Evolutionary conservation across 2,329 filamentous ascomycete genomes (phyloP).

Genomic region (Akanthomyces muscarius): DNA sequence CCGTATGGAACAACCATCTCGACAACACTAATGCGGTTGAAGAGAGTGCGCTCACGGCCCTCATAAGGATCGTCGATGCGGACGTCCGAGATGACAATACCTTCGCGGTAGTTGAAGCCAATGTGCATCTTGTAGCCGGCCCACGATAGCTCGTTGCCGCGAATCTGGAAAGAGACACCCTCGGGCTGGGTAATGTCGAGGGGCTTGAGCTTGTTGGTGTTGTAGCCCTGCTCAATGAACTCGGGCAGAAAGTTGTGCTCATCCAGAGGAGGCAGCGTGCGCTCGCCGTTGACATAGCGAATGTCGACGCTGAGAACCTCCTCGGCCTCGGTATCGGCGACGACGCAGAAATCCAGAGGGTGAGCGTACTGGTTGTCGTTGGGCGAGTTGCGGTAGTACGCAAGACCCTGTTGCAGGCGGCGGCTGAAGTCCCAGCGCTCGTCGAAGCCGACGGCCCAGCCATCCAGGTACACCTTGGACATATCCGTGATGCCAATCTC

Average conservation of each 20-base stretch:
- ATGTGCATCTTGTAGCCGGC: constrained; percentile 68
- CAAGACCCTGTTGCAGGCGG: constrained; percentile 73
- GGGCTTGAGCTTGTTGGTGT: constrained; percentile 33
- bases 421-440: constrained; percentile 69
- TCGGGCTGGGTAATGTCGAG: constrained; percentile 39
- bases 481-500: constrained; percentile 75
- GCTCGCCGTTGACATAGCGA: constrained; percentile 41
- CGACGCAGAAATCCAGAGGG: constrained; percentile 47
- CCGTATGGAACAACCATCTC: constrained; percentile 72
- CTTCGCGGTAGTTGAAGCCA: constrained; percentile 69
- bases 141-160: constrained; percentile 49
- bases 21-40: constrained; percentile 63
- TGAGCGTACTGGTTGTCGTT: constrained; percentile 64
- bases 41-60: constrained; percentile 48
- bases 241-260: constrained; percentile 38
- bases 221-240: constrained; percentile 33
- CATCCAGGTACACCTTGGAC: constrained; percentile 80
- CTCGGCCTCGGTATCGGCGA: constrained; percentile 44
- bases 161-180: constrained; percentile 43
- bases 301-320: constrained; percentile 44
- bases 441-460: constrained; percentile 81
- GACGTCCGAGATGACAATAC: constrained; percentile 65
- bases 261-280: constrained; percentile 39
- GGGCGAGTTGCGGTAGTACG: constrained; percentile 72
- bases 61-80: constrained; percentile 53